A percentile compares a stretch with the other conserved stretches of the same genome.
phyloP scores from a whole-genome alignment of 2,329 filamentous ascomycete species.

The Hymenoscyphus repandus region DNA sequence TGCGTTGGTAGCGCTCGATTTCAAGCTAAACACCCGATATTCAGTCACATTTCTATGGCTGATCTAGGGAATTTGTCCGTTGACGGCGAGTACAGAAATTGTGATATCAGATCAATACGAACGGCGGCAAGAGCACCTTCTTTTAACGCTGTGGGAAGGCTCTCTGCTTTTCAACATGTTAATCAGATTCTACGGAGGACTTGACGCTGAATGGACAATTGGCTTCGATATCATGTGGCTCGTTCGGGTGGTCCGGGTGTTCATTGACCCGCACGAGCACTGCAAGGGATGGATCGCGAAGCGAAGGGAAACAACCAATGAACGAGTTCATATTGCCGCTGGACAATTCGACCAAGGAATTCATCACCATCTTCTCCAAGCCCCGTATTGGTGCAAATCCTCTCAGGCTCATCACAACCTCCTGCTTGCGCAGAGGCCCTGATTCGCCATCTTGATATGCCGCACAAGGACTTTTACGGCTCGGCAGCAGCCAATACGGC shows the following conservation, averaged over 20 bases:
- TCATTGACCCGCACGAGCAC: neutral
- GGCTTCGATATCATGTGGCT: neutral
- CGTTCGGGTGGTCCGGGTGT: neutral
- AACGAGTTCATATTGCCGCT: constrained; percentile 1
- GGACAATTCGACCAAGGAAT: neutral
- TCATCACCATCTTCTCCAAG: neutral
- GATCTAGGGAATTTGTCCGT: neutral
- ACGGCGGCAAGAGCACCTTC: constrained; percentile 1
- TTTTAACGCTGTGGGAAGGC: too few species aligned
- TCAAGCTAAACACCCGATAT: too few species aligned
- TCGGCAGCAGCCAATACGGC: neutral
- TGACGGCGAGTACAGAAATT: neutral
- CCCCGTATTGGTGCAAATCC: constrained; percentile 6
- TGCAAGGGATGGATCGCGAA: neutral
- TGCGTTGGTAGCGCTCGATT: too few species aligned
- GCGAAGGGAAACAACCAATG: neutral
- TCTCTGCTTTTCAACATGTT: too few species aligned
- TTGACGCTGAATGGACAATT: neutral
- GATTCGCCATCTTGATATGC: constrained; percentile 2
- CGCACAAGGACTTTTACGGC: neutral
- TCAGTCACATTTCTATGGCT: too few species aligned
- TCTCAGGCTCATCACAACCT: constrained; percentile 5
- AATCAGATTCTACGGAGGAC: neutral
- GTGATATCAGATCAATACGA: neutral
- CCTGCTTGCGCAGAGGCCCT: neutral